Evolutionary conservation across 2,329 filamentous ascomycete species (phyloP), one percentile per base, ranked within the genome.

Genomic region (Aphanocladium album): DNA sequence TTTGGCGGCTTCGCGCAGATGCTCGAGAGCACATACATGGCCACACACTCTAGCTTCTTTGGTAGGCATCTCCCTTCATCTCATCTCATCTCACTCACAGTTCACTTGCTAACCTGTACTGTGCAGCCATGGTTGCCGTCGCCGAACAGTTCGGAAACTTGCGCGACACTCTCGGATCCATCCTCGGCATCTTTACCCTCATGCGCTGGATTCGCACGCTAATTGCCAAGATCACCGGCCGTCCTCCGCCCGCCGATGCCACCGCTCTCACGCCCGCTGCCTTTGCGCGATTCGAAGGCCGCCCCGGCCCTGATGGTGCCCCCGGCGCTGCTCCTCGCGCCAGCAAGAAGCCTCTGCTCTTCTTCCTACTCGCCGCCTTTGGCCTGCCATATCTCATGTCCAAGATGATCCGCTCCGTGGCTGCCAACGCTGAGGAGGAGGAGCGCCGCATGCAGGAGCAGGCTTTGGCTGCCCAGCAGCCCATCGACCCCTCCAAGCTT

Each of bases 21-120:
- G 95, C 83, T 99, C 30, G 95, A 99, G 77, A 98, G 95, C 79
- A 98, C 95, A 12, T 99, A 97, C 70, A 99, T 99, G 96, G 95
- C 96, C 33, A 99, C 95, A 0, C 95, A 99, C 76, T 97, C 93
- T 6, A 96, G 91, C 58, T 99, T 99, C 76, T 99, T 98, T 70
- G 93, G 92, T 96, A 83, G 69, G 89, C 76, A 16, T 56, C n/a
- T 35, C 45, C 12, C 14, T 21, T 66, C 25, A 9, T 27, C 14
- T 33, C 1, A 19, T 21, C 14, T 6, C 17, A 8, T n/a, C 19
- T n/a, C n/a, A n/a, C n/a, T n/a, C n/a, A n/a, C n/a, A n/a, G 51
- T 16, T 43, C 30, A 14, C 41, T 27, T 45, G 8, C 53, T 55
- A 23, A 64, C 66, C 64, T 19, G 64, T 7, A 35, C 27, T 16